Conservation (phyloP, 2,329 filamentous ascomycete species). For the Sporothrix euskadiensis region DNA sequence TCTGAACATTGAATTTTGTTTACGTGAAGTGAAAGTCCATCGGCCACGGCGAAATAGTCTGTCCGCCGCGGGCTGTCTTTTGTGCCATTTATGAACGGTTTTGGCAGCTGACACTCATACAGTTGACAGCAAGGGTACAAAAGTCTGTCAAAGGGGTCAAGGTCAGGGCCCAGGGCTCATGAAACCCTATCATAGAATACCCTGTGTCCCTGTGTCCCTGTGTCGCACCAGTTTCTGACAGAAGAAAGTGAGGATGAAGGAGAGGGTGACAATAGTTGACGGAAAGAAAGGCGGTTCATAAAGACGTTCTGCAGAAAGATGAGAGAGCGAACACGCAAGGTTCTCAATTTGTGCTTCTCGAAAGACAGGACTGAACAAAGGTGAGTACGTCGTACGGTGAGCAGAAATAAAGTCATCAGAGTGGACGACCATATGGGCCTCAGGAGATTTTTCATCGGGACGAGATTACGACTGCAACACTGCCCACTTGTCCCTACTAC, state of each 20-base stretch:
- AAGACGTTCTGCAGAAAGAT: neutral
- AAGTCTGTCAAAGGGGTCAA: neutral
- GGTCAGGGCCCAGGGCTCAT: neutral
- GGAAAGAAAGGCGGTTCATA: too few relatives aligned
- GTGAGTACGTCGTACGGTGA: too few relatives aligned
- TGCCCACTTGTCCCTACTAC: neutral
- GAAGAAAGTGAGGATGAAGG: neutral
- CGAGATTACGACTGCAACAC: neutral
- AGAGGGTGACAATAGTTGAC: neutral
- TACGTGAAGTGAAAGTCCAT: too few relatives aligned
- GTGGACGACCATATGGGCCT: neutral
- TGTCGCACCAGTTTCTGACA: constrained; percentile 11
- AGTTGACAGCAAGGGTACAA: neutral
- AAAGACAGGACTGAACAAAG: neutral
- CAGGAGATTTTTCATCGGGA: neutral
- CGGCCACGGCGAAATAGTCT: neutral
- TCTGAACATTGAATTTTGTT: neutral
- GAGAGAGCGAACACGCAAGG: neutral
- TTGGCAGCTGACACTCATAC: neutral
- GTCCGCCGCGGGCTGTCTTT: neutral
- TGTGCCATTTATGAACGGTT: neutral
- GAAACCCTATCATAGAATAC: neutral
- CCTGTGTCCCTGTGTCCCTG: neutral
- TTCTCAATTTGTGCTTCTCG: neutral
- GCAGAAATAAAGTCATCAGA: neutral